Evolutionary conservation across 2,329 filamentous ascomycete genomes (phyloP), one percentile per base, ranked within the genome.

Genomic region (Calonectria crousiana): DNA sequence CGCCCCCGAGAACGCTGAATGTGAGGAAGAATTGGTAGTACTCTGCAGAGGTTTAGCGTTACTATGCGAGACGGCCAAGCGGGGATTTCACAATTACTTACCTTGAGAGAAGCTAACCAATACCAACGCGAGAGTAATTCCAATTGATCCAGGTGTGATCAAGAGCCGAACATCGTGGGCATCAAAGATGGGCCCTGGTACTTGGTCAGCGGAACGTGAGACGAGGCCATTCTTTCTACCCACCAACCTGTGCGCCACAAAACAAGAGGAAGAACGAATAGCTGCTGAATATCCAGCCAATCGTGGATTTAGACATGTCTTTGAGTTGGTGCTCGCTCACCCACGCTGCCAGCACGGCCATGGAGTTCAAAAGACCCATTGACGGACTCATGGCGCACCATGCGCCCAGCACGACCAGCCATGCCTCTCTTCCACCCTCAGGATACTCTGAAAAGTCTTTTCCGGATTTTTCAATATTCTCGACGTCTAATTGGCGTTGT

Each of bases 1-100:
- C 77, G 13, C 93, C 93, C n/a, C 90, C 91, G 1, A 94, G 82
- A 1, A 95, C 83, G 11, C 92, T 92, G 77, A 94, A 93, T 9
- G 90, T 89, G 44, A 95, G 84, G 82, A 95, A 89, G 80, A 95
- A 94, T 62, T 95, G 93, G 88, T 92, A 94, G 81, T 93, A 94
- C 76, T 90, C 83, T 86, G 71, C 23, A 36, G 56, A 41, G 75
- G 20, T n/a, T n/a, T n/a, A n/a, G n/a, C n/a, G n/a, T 73, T 28
- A 70, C 49, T 10, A 20, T 23, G 4, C 36, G 23, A 20, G 32
- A 6, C 5, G 20, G 14, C 20, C 10, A 20, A 23, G 16, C 2
- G 52, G 10, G n/a, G 13, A 23, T 6, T 16, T 11, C 4, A 5
- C 28, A 16, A 13, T 16, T 11, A 76, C 14, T 28, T 69, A 87